Evolutionary conservation across 2,329 filamentous ascomycete genomes (phyloP).

Genomic region (Sporothrix brunneoviolacea): DNA sequence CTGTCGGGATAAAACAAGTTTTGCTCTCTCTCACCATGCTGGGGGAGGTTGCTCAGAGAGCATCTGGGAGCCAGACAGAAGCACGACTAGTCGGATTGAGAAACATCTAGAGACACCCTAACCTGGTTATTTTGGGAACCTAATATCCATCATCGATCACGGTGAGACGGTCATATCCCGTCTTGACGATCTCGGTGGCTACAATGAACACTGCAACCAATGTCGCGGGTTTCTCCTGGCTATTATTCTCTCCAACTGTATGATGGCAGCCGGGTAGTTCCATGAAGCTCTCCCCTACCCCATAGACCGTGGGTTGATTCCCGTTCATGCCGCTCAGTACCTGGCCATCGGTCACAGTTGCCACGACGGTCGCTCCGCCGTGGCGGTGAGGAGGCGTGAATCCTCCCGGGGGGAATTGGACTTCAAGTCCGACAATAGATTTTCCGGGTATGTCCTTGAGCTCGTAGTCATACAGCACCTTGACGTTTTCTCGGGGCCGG

Average conservation of each 20-base stretch:
- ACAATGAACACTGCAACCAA: not conserved
- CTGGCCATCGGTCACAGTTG: not conserved
- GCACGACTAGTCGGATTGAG: too few species aligned
- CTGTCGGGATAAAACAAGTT: too few species aligned
- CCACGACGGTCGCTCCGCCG: slow-evolving; percentile 1
- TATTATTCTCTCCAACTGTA: slow-evolving; percentile 1
- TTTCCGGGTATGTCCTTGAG: not conserved
- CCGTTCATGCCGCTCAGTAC: slow-evolving; percentile 2
- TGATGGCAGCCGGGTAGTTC: slow-evolving; percentile 2
- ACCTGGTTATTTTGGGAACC: too few species aligned
- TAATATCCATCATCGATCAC: not conserved
- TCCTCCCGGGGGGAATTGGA: not conserved
- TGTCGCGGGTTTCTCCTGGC: not conserved
- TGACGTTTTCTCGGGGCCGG: not conserved
- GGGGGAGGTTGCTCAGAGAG: too few species aligned
- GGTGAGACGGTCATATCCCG: not conserved
- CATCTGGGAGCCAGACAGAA: too few species aligned
- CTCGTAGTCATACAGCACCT: slow-evolving; percentile 1
- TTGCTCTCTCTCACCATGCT: too few species aligned
- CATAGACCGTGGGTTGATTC: not conserved
- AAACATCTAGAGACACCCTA: too few species aligned
- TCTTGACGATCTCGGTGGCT: not conserved
- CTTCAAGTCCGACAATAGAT: not conserved
- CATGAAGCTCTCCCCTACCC: not conserved
- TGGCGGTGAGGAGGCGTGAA: slow-evolving; percentile 1